Conservation (phyloP, 1,284 basidiomycete species). For the Fistulinella staudtii region DNA sequence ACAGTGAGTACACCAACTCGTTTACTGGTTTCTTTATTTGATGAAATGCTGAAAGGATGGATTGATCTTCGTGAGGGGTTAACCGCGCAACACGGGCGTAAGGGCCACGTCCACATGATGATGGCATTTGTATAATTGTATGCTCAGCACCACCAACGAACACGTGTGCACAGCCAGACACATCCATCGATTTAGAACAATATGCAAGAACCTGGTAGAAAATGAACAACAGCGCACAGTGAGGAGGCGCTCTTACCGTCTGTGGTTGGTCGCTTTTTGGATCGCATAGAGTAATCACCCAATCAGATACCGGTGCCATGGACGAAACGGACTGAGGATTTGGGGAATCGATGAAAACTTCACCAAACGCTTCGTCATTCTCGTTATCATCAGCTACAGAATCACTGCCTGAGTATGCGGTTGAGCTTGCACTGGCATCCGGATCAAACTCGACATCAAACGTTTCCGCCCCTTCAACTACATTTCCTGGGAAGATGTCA, state of each 20-base stretch:
- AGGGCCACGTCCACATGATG: neutral
- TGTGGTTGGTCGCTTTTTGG: conserved; percentile 13
- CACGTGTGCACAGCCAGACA: conserved; percentile 17
- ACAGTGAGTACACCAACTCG: conserved; percentile 7
- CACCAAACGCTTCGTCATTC: conserved; percentile 16
- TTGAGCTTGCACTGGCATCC: neutral
- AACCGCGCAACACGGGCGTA: conserved; percentile 4
- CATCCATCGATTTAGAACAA: conserved; percentile 15
- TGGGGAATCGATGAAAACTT: conserved; percentile 30
- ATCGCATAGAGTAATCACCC: conserved; percentile 26
- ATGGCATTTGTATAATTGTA: conserved; percentile 18
- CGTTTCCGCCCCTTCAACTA: conserved; percentile 1
- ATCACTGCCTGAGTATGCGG: neutral
- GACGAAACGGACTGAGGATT: conserved; percentile 20
- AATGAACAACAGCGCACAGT: neutral
- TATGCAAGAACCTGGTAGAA: conserved; percentile 9
- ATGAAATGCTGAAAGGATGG: neutral
- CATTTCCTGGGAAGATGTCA: conserved; percentile 1
- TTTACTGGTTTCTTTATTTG: conserved; percentile 2
- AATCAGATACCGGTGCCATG: conserved; percentile 14
- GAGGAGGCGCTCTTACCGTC: neutral
- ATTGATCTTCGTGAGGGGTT: conserved; percentile 6
- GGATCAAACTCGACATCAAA: conserved; percentile 3
- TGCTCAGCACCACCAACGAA: neutral
- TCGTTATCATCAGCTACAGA: neutral